These are phyloP conservation scores for Wickerhamiella musiphila DNA, from an alignment of 805 yeast genomes.

Conservation along the genomic window DNA sequence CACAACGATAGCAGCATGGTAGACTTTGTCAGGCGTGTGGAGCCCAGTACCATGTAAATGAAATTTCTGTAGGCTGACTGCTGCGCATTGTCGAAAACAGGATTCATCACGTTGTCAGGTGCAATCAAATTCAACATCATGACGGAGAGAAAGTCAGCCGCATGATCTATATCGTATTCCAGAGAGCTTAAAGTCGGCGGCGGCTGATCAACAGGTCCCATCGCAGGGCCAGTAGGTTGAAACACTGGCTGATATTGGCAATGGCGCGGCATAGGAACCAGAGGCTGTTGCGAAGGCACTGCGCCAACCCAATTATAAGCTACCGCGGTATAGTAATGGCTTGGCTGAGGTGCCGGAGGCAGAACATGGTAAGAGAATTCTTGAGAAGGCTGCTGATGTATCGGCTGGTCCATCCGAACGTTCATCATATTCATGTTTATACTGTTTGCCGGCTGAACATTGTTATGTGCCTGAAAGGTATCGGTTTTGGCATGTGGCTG, in stretches of 20 bases:
- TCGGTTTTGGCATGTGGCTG: no score
- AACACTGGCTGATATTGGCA: no score
- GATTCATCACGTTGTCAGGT: constrained; percentile 15
- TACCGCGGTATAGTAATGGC: neutral
- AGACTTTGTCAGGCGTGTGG: constrained; percentile 74
- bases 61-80: constrained; percentile 37
- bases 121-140: constrained; percentile 40
- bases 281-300: no score
- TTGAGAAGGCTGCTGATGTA: no score
- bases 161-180: constrained; percentile 37
- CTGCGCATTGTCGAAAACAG: constrained; percentile 20
- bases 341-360: constrained; percentile 2
- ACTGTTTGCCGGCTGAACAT: no score
- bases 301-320: no score
- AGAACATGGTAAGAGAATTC: no score
- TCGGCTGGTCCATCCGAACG: no score
- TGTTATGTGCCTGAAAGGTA: no score
- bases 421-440: no score
- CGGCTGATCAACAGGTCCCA: neutral
- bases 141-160: constrained; percentile 69
- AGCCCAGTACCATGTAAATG: constrained; percentile 52
- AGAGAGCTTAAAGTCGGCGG: no score
- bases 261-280: no score
- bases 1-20: constrained; percentile 68
- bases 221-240: neutral